Base-by-base conservation (phyloP, 352 stramenopile species). In the Globisporangium acanthophoron region DNA sequence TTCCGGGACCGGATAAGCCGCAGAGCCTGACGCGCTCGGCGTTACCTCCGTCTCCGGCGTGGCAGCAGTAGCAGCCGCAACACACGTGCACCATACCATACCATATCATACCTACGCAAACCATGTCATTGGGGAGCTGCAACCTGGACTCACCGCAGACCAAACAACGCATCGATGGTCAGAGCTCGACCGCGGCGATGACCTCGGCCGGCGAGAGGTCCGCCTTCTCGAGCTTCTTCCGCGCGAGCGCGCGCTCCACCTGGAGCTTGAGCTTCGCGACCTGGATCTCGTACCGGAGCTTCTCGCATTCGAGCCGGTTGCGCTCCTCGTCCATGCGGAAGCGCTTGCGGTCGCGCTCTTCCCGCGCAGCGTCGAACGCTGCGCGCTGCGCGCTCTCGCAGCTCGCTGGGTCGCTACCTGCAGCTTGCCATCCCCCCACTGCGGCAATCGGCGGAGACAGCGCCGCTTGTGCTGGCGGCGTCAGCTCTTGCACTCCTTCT, bases 251-350 rank as follows among this genome's bases (percentile, higher is more conserved):
- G 41, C 65, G 70, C 47, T 88, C 73, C 21, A 88, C 74, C 1
- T 62, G 64, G 24, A 90, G 66, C 56, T 79, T 61, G 33, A 89
- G 58, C 27, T 76, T 73, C 20, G 73, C 70, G 24, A 66, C 54
- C 49, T 91, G 70, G 11, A 91, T 58, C 52, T 90, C 74, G 46
- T 73, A 78, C 12, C 69, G 73, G 18, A 90, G 66, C 57, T 84
- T 88, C 47, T 84, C 75, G 49, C 78, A 86, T 67, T 88, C 78
- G 55, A 91, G 70, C 24, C 68, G 64, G 57, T 70, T 64, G 56
- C 73, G 74, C 50, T 88, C 71, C 50, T 91, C 74, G 46, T 88
- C 78, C 59, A 87, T 67, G 18, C 68, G 67, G 46, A 87, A 82
- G 13, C 75, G 67, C 54, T 85, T 88, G 33, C 66, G 74, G 41